These are phyloP conservation scores for Achaetomium macrosporum DNA, from an alignment of 2,329 filamentous ascomycete genomes.

Conservation along the genomic window DNA sequence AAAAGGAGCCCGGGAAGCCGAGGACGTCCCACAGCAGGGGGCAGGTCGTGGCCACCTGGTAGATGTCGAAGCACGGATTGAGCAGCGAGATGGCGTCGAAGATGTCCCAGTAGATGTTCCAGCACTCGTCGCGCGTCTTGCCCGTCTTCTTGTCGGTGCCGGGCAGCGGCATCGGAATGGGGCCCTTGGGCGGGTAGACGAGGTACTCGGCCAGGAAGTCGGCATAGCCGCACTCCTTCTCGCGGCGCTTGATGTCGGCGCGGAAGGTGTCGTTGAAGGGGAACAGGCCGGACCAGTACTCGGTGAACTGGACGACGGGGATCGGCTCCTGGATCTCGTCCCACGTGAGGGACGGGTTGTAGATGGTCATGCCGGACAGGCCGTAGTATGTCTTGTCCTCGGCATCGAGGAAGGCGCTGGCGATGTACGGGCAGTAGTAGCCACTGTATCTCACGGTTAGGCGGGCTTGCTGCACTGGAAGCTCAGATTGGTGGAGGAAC, in stretches of 20 bases:
- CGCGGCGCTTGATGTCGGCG: slow-evolving; percentile 44
- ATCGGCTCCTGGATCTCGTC: slow-evolving; percentile 40
- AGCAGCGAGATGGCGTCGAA: slow-evolving; percentile 45
- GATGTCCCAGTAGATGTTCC: slow-evolving; percentile 50
- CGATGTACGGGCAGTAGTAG: slow-evolving; percentile 64
- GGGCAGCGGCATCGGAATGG: slow-evolving; percentile 46
- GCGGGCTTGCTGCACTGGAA: too few species aligned
- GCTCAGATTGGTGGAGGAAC: slow-evolving; percentile 2
- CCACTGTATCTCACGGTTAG: slow-evolving; percentile 35
- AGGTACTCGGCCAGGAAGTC: slow-evolving; percentile 56
- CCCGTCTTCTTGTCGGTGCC: slow-evolving; percentile 35
- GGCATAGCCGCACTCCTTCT: slow-evolving; percentile 56
- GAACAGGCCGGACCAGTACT: slow-evolving; percentile 56
- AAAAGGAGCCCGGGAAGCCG: slow-evolving; percentile 58
- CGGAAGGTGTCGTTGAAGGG: slow-evolving; percentile 57
- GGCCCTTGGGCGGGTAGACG: slow-evolving; percentile 60
- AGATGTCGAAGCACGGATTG: slow-evolving; percentile 78
- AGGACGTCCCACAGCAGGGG: slow-evolving; percentile 65
- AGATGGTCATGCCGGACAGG: slow-evolving; percentile 62
- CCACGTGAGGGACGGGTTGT: slow-evolving; percentile 60
- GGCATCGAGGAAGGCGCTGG: slow-evolving; percentile 63
- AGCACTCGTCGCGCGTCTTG: slow-evolving; percentile 43
- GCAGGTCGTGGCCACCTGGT: slow-evolving; percentile 67
- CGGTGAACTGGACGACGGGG: slow-evolving; percentile 52
- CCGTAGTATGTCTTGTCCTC: slow-evolving; percentile 63